Evolutionary conservation across 768 basidiomycete genomes (phyloP).

Genomic region (Podaxis sp.): DNA sequence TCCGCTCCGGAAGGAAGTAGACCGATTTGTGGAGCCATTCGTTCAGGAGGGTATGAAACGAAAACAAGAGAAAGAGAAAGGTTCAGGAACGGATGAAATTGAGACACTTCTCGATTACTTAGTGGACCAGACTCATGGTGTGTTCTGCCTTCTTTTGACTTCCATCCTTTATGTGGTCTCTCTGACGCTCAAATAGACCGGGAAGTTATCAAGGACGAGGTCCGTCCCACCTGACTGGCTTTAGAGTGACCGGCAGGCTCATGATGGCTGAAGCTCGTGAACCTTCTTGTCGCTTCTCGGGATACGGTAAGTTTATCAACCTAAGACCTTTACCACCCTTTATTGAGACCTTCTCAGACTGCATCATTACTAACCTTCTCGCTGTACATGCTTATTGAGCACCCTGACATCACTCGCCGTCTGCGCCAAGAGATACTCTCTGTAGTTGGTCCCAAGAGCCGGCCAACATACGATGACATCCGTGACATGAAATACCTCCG

Average conservation of each 20-base stretch:
- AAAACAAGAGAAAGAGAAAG: slow-evolving; percentile 20
- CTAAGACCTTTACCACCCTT: background rate
- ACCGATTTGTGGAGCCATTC: slow-evolving; percentile 50
- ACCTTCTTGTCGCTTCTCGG: slow-evolving; percentile 55
- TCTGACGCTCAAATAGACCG: slow-evolving; percentile 18
- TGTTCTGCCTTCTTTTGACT: background rate
- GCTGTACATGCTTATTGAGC: slow-evolving; percentile 37
- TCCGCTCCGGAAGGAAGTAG: slow-evolving; percentile 41
- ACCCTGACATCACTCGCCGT: slow-evolving; percentile 31
- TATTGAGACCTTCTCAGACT: slow-evolving; percentile 25
- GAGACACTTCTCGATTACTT: slow-evolving; percentile 49
- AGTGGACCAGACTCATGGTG: slow-evolving; percentile 51
- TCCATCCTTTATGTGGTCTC: background rate
- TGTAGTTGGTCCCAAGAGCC: slow-evolving; percentile 29
- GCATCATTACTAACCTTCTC: slow-evolving; percentile 39
- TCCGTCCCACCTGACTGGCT: background rate
- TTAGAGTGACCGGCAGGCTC: background rate
- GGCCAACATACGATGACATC: slow-evolving; percentile 41
- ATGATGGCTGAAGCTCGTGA: slow-evolving; percentile 27
- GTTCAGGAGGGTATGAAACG: slow-evolving; percentile 42
- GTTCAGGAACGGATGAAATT: slow-evolving; percentile 29
- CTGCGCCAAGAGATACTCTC: slow-evolving; percentile 36
- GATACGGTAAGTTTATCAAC: slow-evolving; percentile 42
- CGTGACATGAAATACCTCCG: slow-evolving; percentile 35
- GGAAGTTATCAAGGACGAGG: slow-evolving; percentile 40